phyloP scores from a whole-genome alignment of 352 stramenopile genomes.

The Pythium volutum region DNA sequence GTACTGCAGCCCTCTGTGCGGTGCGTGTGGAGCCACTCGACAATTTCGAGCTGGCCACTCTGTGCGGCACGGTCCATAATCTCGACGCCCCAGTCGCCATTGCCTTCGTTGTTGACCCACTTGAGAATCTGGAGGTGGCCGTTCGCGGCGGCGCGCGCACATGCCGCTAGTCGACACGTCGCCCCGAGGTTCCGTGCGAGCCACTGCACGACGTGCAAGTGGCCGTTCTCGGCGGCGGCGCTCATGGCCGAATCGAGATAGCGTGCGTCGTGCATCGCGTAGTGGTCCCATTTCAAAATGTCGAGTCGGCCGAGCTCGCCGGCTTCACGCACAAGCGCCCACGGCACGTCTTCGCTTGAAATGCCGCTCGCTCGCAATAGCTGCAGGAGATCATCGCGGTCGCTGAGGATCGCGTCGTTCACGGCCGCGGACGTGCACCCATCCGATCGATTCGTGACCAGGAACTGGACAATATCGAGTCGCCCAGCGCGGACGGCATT shows the following conservation, averaged over 20 bases:
- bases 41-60: slow-evolving; percentile 16
- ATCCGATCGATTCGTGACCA: slow-evolving; percentile 17
- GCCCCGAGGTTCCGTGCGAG: slow-evolving; percentile 13
- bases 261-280: slow-evolving; percentile 17
- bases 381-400: slow-evolving; percentile 15
- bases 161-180: slow-evolving; percentile 3
- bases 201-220: slow-evolving; percentile 18
- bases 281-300: slow-evolving; percentile 23
- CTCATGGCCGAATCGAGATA: slow-evolving; percentile 27
- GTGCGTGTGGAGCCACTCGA: slow-evolving; percentile 20
- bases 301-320: slow-evolving; percentile 14
- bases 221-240: slow-evolving; percentile 17
- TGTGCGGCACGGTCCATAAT: slow-evolving; percentile 21
- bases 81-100: slow-evolving; percentile 18
- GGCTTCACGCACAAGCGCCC: slow-evolving; percentile 17
- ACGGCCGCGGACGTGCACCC: slow-evolving; percentile 12
- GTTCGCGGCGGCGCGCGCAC: slow-evolving; percentile 11
- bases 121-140: slow-evolving; percentile 24
- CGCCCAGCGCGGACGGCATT: slow-evolving; percentile 3
- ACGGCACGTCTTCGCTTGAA: slow-evolving; percentile 15
- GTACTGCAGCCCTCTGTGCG: slow-evolving; percentile 17
- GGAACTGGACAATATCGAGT: slow-evolving; percentile 19
- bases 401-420: slow-evolving; percentile 16
- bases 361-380: slow-evolving; percentile 8
- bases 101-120: slow-evolving; percentile 23